Conservation (phyloP, 768 basidiomycete species). For the Cystobasidiopsis lactophilus region DNA sequence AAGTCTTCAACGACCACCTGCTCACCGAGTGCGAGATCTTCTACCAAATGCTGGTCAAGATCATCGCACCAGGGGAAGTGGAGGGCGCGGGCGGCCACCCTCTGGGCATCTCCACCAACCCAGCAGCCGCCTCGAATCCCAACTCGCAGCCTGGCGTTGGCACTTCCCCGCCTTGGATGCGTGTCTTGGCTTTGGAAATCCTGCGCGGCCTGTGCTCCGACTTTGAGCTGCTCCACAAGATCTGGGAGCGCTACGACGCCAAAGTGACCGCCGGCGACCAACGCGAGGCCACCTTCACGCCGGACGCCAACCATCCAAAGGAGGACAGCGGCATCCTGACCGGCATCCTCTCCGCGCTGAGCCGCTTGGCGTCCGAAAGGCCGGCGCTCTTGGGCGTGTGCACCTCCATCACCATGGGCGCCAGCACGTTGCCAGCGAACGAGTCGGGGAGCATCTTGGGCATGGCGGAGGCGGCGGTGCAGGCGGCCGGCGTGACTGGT, state of each 20-base stretch:
- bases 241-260: slow-evolving; percentile 56
- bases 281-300: not conserved
- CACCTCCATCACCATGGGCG: too few species aligned
- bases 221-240: slow-evolving; percentile 47
- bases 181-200: slow-evolving; percentile 78
- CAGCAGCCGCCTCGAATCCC: not conserved
- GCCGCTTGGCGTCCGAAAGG: slow-evolving; percentile 69
- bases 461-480: slow-evolving; percentile 19
- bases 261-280: not conserved
- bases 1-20: slow-evolving; percentile 66
- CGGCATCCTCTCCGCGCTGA: slow-evolving; percentile 57
- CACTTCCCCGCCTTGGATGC: slow-evolving; percentile 48
- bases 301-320: slow-evolving; percentile 22
- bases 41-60: slow-evolving; percentile 33
- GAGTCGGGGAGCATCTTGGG: too few species aligned
- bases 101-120: slow-evolving; percentile 1
- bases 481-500: slow-evolving; percentile 19
- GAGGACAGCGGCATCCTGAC: slow-evolving; percentile 53
- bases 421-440: too few species aligned
- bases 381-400: slow-evolving; percentile 55
- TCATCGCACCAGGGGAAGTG: slow-evolving; percentile 28
- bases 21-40: slow-evolving; percentile 70
- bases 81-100: slow-evolving; percentile 20
- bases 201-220: slow-evolving; percentile 70
- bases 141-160: slow-evolving; percentile 27